These are phyloP conservation scores for Coemansia sp. DNA, from an alignment of 192 early-diverging fungal species.

Conservation along the genomic window DNA sequence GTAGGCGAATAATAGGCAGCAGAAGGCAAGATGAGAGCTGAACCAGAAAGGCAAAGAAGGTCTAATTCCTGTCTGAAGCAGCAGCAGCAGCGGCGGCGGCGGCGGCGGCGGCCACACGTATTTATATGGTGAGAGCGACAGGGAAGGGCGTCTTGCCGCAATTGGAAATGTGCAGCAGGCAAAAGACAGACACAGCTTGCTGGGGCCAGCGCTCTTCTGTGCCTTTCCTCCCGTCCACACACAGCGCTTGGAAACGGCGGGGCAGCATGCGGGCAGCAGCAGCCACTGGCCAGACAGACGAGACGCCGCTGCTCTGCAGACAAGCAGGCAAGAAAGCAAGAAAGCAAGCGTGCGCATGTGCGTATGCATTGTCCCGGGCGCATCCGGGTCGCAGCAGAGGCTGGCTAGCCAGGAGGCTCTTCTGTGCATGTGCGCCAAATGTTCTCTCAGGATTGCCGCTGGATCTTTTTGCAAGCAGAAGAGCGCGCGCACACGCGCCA, in stretches of 20 bases:
- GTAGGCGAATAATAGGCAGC: neutral
- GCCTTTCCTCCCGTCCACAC: neutral
- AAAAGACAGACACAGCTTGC: neutral
- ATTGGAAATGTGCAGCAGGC: conserved; percentile 5
- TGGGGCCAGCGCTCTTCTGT: neutral
- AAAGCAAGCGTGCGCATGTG: conserved; percentile 19
- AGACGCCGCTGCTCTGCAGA: no score
- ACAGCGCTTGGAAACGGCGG: neutral
- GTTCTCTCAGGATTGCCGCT: neutral
- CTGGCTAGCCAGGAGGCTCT: neutral
- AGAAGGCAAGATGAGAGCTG: neutral
- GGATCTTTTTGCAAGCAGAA: neutral
- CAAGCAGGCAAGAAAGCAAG: neutral
- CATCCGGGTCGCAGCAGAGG: conserved; percentile 9
- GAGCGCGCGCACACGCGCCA: neutral
- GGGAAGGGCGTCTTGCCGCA: neutral
- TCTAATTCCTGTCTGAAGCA: neutral
- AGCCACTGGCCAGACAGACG: neutral
- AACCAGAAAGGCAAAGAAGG: neutral
- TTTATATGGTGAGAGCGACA: neutral
- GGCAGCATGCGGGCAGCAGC: neutral
- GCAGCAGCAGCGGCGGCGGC: no score
- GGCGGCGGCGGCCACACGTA: neutral
- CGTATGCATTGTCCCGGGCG: conserved; percentile 13
- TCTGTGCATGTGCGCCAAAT: neutral